Conservation (phyloP, 1,139 yeast species). For the Zygoascus hellenicus region DNA sequence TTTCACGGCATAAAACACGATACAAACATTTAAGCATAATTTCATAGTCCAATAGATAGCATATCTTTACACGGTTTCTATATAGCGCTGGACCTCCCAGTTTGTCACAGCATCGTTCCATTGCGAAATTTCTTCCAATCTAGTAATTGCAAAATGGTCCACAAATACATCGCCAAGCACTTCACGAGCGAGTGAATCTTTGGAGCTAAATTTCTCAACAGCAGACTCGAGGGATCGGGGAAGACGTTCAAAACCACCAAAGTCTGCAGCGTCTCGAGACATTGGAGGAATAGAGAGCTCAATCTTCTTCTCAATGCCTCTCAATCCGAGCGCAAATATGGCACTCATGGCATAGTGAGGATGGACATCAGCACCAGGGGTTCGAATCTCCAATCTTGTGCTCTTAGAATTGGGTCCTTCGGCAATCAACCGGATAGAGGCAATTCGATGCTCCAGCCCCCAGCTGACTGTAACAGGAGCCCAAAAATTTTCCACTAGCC, state of each 20-base stretch:
- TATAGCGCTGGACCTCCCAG: constrained; percentile 35
- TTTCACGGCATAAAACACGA: not conserved
- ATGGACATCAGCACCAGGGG: constrained; percentile 37
- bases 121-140: constrained; percentile 30
- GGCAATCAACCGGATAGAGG: constrained; percentile 34
- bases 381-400: constrained; percentile 34
- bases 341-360: constrained; percentile 36
- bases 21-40: not conserved
- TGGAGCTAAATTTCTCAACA: constrained; percentile 27
- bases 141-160: constrained; percentile 34
- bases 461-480: constrained; percentile 37
- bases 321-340: constrained; percentile 32
- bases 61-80: constrained; percentile 31
- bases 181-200: constrained; percentile 31
- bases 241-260: constrained; percentile 24
- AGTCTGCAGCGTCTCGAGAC: constrained; percentile 20
- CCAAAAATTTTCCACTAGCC: constrained; percentile 37
- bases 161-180: constrained; percentile 35
- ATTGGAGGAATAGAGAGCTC: constrained; percentile 31
- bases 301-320: constrained; percentile 31
- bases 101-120: constrained; percentile 36
- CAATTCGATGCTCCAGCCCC: constrained; percentile 37
- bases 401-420: constrained; percentile 28
- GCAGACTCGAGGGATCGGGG: constrained; percentile 31
- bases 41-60: not conserved